phyloP scores from a whole-genome alignment of 768 basidiomycete genomes.

The Kwoniella shandongensis region DNA sequence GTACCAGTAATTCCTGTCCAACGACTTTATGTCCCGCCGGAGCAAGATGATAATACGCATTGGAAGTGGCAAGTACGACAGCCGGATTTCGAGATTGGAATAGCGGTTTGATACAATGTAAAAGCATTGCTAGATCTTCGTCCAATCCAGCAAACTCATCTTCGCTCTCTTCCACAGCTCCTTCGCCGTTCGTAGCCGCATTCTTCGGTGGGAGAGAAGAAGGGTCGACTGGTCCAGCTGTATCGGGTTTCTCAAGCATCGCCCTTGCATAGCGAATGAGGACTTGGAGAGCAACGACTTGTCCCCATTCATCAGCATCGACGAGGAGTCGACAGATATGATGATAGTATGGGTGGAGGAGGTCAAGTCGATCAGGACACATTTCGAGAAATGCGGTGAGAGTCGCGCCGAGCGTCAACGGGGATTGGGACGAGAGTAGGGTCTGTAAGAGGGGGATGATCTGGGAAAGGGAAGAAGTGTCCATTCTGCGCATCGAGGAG shows the following conservation, averaged over 20 bases:
- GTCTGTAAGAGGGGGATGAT: constrained; percentile 57
- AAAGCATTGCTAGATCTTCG: constrained; percentile 69
- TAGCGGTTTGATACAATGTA: constrained; percentile 70
- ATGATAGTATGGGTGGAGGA: constrained; percentile 84
- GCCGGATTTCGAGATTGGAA: constrained; percentile 86
- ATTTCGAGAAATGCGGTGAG: constrained; percentile 80
- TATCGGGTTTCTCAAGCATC: constrained; percentile 64
- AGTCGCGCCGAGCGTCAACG: constrained; percentile 83
- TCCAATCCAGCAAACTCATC: constrained; percentile 59
- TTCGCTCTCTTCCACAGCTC: constrained; percentile 57
- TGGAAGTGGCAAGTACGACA: constrained; percentile 73
- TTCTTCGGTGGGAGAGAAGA: constrained; percentile 20
- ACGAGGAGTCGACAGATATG: constrained; percentile 77
- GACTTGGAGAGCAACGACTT: constrained; percentile 73
- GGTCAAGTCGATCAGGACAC: constrained; percentile 81
- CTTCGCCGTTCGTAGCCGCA: constrained; percentile 18
- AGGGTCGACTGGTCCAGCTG: constrained; percentile 57
- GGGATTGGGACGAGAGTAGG: constrained; percentile 67
- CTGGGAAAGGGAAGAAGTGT: constrained; percentile 67
- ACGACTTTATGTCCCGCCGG: constrained; percentile 52
- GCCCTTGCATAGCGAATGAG: constrained; percentile 77
- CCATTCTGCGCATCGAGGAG: constrained; percentile 65
- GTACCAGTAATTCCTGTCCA: constrained; percentile 60
- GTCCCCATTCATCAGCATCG: constrained; percentile 97
- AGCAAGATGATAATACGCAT: constrained; percentile 71